These are phyloP conservation scores for Sarocladium strictum DNA, from an alignment of 2,329 filamentous ascomycete species.

Conservation along the genomic window DNA sequence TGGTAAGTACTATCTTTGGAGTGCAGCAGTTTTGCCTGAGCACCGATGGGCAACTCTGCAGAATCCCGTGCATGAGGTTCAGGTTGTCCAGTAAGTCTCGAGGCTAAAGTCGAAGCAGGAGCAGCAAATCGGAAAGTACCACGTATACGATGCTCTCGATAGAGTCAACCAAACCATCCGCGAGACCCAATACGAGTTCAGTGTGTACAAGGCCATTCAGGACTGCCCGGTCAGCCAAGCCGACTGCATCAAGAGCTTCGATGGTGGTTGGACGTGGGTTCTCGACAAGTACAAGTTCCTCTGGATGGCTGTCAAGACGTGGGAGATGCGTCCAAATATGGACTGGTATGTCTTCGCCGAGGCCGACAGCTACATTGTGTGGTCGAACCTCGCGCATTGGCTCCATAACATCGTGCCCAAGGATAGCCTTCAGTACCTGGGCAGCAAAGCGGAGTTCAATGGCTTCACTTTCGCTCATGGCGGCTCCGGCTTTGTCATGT, in stretches of 20 bases:
- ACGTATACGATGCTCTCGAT: conserved; percentile 35
- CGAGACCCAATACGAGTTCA: conserved; percentile 34
- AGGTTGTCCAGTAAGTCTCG: too few species aligned
- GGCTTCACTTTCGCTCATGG: conserved; percentile 48
- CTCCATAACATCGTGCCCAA: conserved; percentile 34
- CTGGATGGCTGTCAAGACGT: conserved; percentile 51
- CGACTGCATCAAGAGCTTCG: conserved; percentile 31
- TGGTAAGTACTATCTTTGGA: too few species aligned
- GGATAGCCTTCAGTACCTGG: conserved; percentile 15
- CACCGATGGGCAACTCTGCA: too few species aligned
- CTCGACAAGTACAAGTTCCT: conserved; percentile 59
- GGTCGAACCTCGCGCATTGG: conserved; percentile 46
- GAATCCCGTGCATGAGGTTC: too few species aligned
- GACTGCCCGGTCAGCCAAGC: conserved; percentile 41
- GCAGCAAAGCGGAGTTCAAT: conserved; percentile 41
- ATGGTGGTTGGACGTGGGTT: conserved; percentile 39
- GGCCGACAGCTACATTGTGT: conserved; percentile 52
- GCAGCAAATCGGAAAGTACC: conserved; percentile 41
- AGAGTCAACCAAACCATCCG: conserved; percentile 28
- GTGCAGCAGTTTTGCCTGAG: too few species aligned
- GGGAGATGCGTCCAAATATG: conserved; percentile 43
- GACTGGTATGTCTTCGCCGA: conserved; percentile 58
- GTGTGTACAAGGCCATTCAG: conserved; percentile 38
- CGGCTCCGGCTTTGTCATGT: conserved; percentile 52
- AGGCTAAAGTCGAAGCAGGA: too few species aligned